These are phyloP conservation scores for Pythium rishiriense DNA, from an alignment of 352 stramenopile species.

Conservation along the genomic window DNA sequence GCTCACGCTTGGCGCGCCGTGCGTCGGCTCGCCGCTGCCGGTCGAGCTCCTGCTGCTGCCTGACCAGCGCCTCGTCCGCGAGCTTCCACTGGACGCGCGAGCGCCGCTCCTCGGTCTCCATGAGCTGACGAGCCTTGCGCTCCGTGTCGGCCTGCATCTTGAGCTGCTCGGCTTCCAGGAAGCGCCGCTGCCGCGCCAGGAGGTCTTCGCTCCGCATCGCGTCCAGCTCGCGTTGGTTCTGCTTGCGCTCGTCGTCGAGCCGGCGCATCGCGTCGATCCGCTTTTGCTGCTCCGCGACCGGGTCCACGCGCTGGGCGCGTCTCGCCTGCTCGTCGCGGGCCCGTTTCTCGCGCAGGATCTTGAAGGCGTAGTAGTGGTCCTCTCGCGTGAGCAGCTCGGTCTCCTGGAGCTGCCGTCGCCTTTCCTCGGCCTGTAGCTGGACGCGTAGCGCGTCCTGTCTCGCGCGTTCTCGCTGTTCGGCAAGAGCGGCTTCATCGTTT, in stretches of 20 bases:
- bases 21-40: conserved; percentile 41
- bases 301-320: conserved; percentile 23
- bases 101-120: conserved; percentile 49
- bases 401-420: conserved; percentile 36
- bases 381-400: conserved; percentile 47
- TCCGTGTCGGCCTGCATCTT: conserved; percentile 38
- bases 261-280: conserved; percentile 49
- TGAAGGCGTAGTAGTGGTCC: conserved; percentile 57
- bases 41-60: conserved; percentile 32
- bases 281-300: conserved; percentile 45
- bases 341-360: conserved; percentile 40
- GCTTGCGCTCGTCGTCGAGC: conserved; percentile 39
- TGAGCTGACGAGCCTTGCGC: conserved; percentile 38
- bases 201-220: conserved; percentile 55
- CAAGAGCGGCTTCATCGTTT: background rate
- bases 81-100: conserved; percentile 36
- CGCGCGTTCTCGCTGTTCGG: conserved; percentile 29
- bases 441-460: conserved; percentile 33
- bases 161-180: conserved; percentile 33
- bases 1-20: conserved; percentile 30
- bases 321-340: conserved; percentile 25
- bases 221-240: conserved; percentile 31
- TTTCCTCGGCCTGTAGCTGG: conserved; percentile 26
- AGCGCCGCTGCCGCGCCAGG: conserved; percentile 41
- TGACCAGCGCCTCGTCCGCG: conserved; percentile 24